These are phyloP conservation scores for Eutrema heterophyllum DNA, from an alignment of 345 rosid genomes.

Conservation along the genomic window DNA sequence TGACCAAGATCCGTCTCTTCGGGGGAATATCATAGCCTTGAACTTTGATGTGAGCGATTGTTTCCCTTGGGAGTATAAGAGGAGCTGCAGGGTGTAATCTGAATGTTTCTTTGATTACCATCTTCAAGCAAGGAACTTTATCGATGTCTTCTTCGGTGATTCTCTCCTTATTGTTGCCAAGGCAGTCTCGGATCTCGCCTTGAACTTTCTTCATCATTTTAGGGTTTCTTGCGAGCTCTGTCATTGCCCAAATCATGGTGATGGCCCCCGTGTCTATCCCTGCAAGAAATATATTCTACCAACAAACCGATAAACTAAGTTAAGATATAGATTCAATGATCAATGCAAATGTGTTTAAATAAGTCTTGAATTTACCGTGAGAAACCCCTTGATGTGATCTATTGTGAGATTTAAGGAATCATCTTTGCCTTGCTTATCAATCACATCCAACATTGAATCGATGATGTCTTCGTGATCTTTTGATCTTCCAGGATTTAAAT, in stretches of 20 bases:
- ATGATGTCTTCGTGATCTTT: slow-evolving; percentile 26
- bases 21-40: slow-evolving; percentile 42
- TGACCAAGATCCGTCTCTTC: slow-evolving; percentile 32
- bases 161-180: slow-evolving; percentile 19
- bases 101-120: slow-evolving; percentile 48
- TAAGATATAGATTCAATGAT: background rate
- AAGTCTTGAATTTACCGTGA: slow-evolving; percentile 17
- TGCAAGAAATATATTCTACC: slow-evolving; percentile 22
- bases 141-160: slow-evolving; percentile 32
- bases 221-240: slow-evolving; percentile 32
- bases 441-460: slow-evolving; percentile 25
- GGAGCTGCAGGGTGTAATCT: slow-evolving; percentile 54
- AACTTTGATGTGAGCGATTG: slow-evolving; percentile 34
- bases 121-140: slow-evolving; percentile 37
- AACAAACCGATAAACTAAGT: background rate
- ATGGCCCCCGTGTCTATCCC: slow-evolving; percentile 42
- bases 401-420: slow-evolving; percentile 6
- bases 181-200: slow-evolving; percentile 23
- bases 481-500: slow-evolving; percentile 15
- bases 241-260: slow-evolving; percentile 46
- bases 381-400: slow-evolving; percentile 27
- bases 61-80: slow-evolving; percentile 39
- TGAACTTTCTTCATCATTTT: slow-evolving; percentile 38
- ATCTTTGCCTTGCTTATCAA: slow-evolving; percentile 2
- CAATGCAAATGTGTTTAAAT: background rate